These are phyloP conservation scores for Helianthus annuus DNA, from an alignment of 129 eudicot species.

Conservation along the genomic window DNA sequence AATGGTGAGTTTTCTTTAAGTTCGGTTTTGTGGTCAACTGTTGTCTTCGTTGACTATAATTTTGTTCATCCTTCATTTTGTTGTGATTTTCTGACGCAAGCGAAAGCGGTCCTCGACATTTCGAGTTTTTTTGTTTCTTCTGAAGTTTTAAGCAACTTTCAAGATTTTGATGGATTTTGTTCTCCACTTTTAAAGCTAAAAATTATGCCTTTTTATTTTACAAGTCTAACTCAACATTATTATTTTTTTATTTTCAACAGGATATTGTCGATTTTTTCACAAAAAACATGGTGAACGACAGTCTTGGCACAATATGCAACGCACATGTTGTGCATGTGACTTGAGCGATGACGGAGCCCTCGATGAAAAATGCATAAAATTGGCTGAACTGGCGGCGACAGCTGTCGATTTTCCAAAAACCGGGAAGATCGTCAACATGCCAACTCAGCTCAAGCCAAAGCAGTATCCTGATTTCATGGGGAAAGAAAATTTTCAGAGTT, in stretches of 20 bases:
- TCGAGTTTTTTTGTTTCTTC: background rate
- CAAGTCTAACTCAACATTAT: background rate
- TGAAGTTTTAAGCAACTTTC: background rate
- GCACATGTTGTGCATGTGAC: slow-evolving; percentile 17
- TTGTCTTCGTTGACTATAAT: background rate
- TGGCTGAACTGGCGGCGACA: slow-evolving; percentile 14
- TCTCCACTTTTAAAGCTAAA: background rate
- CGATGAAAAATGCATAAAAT: slow-evolving; percentile 3
- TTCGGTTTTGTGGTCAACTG: background rate
- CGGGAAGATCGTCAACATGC: slow-evolving; percentile 5
- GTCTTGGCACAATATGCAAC: slow-evolving; percentile 7
- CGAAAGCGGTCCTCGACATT: background rate
- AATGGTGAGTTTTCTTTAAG: background rate
- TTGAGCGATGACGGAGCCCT: slow-evolving; percentile 13
- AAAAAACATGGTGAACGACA: slow-evolving; percentile 12
- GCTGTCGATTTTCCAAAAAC: slow-evolving; percentile 11
- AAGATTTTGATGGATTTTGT: slow-evolving; percentile 12
- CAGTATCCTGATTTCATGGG: slow-evolving; percentile 40
- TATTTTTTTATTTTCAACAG: background rate
- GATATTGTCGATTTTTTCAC: background rate
- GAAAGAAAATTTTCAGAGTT: slow-evolving; percentile 51
- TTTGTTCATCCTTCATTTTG: background rate
- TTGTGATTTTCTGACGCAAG: background rate
- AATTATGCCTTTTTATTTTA: background rate
- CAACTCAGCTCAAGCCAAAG: slow-evolving; percentile 9